Base-by-base conservation (phyloP, 1,284 basidiomycete species). In the Ganoderma sinense region DNA sequence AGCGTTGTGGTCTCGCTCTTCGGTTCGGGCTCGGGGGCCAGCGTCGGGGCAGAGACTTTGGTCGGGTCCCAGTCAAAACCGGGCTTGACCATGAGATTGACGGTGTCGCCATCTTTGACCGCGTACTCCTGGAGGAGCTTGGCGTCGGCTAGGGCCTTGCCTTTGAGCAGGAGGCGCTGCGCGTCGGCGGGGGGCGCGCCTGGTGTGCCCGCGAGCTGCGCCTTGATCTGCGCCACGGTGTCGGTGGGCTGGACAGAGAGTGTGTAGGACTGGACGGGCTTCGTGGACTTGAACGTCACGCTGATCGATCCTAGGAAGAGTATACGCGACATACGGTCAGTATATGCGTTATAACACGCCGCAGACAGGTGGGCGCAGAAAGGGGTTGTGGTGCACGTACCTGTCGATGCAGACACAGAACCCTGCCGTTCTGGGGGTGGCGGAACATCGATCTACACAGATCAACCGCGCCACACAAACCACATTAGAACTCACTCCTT, bases 51-150 rank as follows among this genome's bases (percentile, higher is more conserved):
- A 41, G 73, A 48, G 10, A 81, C 71, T 73, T 82, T 84, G 36
- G 84, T 78, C 53, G 89, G 86, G 75, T 92, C 88, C 91, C 91
- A 92, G 40, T 87, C 84, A 71, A 87, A 85, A 39, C 91, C 91
- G 4, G 94, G 89, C 79, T 95, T 97, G 78, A 94, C 82, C 85
- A 96, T 91, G 61, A 98, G 85, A 79, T 93, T 96, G 74, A 97
- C 84, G 33, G 89, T 92, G 71, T 94, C 90, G 18, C 93, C 94
- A 75, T 91, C 88, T 75, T 91, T 89, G 75, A 97, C 86, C 74
- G 84, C 88, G 83, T 97, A 98, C 79, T 98, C 97, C 78, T 92
- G 91, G 55, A 98, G 83, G 7, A 98, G 88, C 80, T 96, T 97
- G 51, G 82, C 84, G 82, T 97, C 96, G 31, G 89, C 91, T 71